A percentile compares a stretch with the other conserved stretches of the same genome.
phyloP scores from a whole-genome alignment of 2,329 filamentous ascomycete species.

The Aspergillaceae sp. region DNA sequence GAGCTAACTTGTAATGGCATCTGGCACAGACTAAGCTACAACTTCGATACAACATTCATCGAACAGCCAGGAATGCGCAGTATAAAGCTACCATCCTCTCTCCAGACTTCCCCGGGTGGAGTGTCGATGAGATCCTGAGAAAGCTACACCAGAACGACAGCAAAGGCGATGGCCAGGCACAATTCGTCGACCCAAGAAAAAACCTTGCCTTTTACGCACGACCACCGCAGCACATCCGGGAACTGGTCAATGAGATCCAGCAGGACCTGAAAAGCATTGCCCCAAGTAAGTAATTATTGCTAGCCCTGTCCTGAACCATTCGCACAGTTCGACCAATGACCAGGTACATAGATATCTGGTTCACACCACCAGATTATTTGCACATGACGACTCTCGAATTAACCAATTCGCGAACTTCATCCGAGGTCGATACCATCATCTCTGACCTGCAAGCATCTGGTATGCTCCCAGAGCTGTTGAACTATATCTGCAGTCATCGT shows the following conservation, averaged over 20 bases:
- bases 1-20: neutral
- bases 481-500: slow-evolving; percentile 59
- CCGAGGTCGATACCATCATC: slow-evolving; percentile 59
- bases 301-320: neutral
- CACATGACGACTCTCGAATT: slow-evolving; percentile 83
- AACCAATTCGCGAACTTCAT: slow-evolving; percentile 64
- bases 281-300: slow-evolving; percentile 52
- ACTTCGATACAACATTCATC: slow-evolving; percentile 63
- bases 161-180: slow-evolving; percentile 45
- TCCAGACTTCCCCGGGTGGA: slow-evolving; percentile 58
- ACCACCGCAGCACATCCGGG: slow-evolving; percentile 62
- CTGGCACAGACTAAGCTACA: slow-evolving; percentile 46
- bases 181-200: slow-evolving; percentile 66
- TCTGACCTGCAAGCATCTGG: slow-evolving; percentile 45
- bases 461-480: slow-evolving; percentile 50
- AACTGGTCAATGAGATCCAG: slow-evolving; percentile 62
- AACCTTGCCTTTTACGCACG: slow-evolving; percentile 85
- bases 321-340: no score
- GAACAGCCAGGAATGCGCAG: slow-evolving; percentile 63
- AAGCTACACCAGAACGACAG: slow-evolving; percentile 45
- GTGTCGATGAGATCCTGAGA: slow-evolving; percentile 66
- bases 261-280: slow-evolving; percentile 53
- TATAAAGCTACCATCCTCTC: slow-evolving; percentile 67
- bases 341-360: slow-evolving; percentile 59
- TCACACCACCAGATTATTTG: slow-evolving; percentile 69